phyloP scores from a whole-genome alignment of 2,329 filamentous ascomycete genomes.

The Lojkania enalia region DNA sequence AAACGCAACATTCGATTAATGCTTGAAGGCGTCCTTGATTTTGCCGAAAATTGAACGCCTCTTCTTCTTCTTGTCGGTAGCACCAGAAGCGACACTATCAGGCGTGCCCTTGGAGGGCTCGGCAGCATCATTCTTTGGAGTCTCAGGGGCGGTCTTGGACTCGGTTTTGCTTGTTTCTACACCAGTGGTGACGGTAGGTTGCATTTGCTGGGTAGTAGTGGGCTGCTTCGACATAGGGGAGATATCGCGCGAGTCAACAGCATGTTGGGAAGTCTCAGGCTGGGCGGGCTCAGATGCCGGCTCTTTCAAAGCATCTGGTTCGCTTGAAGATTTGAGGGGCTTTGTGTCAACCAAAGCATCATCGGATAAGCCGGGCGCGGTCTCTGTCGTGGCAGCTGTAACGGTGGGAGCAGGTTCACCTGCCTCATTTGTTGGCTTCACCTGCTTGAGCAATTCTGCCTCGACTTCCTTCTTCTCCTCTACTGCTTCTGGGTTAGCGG shows the following conservation, averaged over 20 bases:
- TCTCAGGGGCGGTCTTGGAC: slow-evolving; percentile 30
- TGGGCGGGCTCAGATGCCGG: slow-evolving; percentile 37
- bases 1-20: too few relatives aligned
- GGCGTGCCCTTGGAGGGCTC: slow-evolving; percentile 44
- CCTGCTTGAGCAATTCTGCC: slow-evolving; percentile 70
- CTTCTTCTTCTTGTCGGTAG: slow-evolving; percentile 51
- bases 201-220: slow-evolving; percentile 39
- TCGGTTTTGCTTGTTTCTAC: slow-evolving; percentile 39
- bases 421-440: slow-evolving; percentile 47
- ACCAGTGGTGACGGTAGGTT: slow-evolving; percentile 48
- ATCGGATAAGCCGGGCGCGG: slow-evolving; percentile 41
- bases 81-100: slow-evolving; percentile 41
- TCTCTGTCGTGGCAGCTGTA: slow-evolving; percentile 45
- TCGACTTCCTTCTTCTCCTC: slow-evolving; percentile 72
- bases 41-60: slow-evolving; percentile 53
- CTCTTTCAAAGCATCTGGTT: slow-evolving; percentile 43
- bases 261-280: slow-evolving; percentile 22
- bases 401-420: slow-evolving; percentile 51
- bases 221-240: slow-evolving; percentile 47
- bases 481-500: slow-evolving; percentile 64
- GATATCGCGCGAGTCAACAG: slow-evolving; percentile 44
- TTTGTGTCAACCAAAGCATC: slow-evolving; percentile 32
- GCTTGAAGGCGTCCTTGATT: slow-evolving; percentile 52
- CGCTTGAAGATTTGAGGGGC: slow-evolving; percentile 36
- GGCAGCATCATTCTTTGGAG: slow-evolving; percentile 35